A percentile compares a stretch with the other conserved stretches of the same genome.
These are phyloP conservation scores for Groenewaldozyma tartarivorans DNA, from an alignment of 805 yeast species.

Conservation along the genomic window DNA sequence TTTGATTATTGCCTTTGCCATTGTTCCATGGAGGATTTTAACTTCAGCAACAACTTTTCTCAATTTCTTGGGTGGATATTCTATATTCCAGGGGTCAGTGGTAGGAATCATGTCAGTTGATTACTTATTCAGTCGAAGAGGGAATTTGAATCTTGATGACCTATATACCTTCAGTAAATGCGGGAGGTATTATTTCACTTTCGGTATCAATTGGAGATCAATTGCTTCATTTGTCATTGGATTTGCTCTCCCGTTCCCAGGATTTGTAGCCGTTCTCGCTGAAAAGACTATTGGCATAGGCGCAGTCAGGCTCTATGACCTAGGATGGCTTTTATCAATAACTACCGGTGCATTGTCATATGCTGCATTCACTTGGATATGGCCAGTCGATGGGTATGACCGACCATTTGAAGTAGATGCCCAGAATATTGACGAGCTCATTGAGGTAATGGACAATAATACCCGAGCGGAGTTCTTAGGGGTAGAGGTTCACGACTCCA, in stretches of 20 bases:
- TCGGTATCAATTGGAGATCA: conserved; percentile 38
- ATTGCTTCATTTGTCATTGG: conserved; percentile 25
- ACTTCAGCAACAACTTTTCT: conserved; percentile 30
- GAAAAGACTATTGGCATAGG: not conserved
- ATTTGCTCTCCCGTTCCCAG: conserved; percentile 12
- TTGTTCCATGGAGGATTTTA: conserved; percentile 34
- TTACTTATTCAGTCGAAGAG: conserved; percentile 31
- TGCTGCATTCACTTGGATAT: not conserved
- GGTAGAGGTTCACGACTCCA: not conserved
- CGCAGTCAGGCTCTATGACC: not conserved
- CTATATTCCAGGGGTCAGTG: conserved; percentile 33
- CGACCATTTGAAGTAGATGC: not conserved
- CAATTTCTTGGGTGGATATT: conserved; percentile 29
- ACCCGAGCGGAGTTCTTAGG: not conserved
- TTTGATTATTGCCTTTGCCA: conserved; percentile 22
- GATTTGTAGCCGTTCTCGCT: conserved; percentile 1
- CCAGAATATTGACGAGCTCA: not conserved
- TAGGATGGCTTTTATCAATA: not conserved
- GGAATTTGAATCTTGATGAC: conserved; percentile 33
- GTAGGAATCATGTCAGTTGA: conserved; percentile 32
- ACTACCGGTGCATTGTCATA: not conserved
- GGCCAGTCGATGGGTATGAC: not conserved
- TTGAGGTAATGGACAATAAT: not conserved
- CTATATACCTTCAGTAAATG: conserved; percentile 27
- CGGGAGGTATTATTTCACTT: conserved; percentile 35